Evolutionary conservation across 805 yeast species (phyloP), one percentile per base, ranked within the genome.

Genomic region (Maudiozyma saulgeensis): DNA sequence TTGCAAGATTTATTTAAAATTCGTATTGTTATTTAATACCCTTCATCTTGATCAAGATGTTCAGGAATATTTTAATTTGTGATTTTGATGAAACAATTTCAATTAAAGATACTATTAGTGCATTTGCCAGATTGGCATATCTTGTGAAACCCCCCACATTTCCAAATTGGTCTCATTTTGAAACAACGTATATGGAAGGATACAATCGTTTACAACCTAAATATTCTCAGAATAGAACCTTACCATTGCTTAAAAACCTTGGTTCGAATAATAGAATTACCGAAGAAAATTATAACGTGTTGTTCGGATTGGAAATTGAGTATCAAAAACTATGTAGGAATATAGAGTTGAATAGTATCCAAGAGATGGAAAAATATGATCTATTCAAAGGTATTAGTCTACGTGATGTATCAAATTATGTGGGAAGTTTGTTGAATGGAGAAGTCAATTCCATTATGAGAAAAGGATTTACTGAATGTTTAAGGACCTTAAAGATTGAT

Each of bases 1-100:
- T 8, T 28, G 8, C 9, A 28, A 8, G 32, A 4, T 11, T 28
- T 4, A 11, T 28, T 4, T 11, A 6, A 11, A 28, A 4, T 28
- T 28, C 12, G 3, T 8, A 9, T 9, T 28, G 32, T 28, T 28
- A 11, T 8, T 11, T 9, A 11, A 28, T 6, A 2, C 12, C 12
- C 12, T 8, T 28, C 12, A 11, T 9, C 2, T 28, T 6, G 11
- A 35, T 16, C 4, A 18, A 4, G 6, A 34, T 6, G 44, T 46
- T 56, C 53, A 54, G 45, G 23, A 45, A 55, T 26, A 44, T 60
- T 18, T 44, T 64, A 11, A 54, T 63, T 15, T 49, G 61, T 9
- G 69, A 65, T 49, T 65, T 63, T 48, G 69, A 65, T 50, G 68
- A 64, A 44, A 65, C 69, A 1, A 56, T 65, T 6, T 63, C 69